These are phyloP conservation scores for Petunia axillaris DNA, from an alignment of 257 asterid genomes.

Conservation along the genomic window DNA sequence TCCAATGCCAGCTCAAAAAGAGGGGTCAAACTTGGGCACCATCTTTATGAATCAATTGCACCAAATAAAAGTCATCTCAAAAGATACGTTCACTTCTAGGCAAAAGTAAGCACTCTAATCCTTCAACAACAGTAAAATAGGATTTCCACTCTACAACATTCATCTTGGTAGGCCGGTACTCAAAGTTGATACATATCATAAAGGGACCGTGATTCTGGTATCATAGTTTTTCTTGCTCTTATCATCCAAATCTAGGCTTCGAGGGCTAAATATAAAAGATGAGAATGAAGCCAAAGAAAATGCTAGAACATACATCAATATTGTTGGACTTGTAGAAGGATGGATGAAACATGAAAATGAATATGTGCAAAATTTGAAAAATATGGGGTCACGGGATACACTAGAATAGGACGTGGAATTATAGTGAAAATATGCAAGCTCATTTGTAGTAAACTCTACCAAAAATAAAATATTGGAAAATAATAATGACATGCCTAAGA, in stretches of 20 bases:
- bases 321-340: background rate
- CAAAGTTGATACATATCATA: background rate
- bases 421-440: background rate
- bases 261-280: background rate
- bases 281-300: background rate
- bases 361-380: background rate
- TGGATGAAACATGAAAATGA: background rate
- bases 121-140: conserved; percentile 2
- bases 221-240: background rate
- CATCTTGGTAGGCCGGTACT: background rate
- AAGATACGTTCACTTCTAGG: too few relatives aligned
- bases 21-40: background rate
- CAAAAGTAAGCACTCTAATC: background rate
- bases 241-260: background rate
- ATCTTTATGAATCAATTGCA: background rate
- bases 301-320: background rate
- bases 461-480: background rate
- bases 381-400: background rate
- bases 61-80: background rate
- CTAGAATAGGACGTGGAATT: background rate
- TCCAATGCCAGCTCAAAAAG: conserved; percentile 67
- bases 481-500: background rate
- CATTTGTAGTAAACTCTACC: background rate
- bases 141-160: background rate
- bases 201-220: too few relatives aligned